Evolutionary conservation across 2,329 filamentous ascomycete genomes (phyloP), one percentile per base, ranked within the genome.

Genomic region (Hawksworthiomyces lignivorus): DNA sequence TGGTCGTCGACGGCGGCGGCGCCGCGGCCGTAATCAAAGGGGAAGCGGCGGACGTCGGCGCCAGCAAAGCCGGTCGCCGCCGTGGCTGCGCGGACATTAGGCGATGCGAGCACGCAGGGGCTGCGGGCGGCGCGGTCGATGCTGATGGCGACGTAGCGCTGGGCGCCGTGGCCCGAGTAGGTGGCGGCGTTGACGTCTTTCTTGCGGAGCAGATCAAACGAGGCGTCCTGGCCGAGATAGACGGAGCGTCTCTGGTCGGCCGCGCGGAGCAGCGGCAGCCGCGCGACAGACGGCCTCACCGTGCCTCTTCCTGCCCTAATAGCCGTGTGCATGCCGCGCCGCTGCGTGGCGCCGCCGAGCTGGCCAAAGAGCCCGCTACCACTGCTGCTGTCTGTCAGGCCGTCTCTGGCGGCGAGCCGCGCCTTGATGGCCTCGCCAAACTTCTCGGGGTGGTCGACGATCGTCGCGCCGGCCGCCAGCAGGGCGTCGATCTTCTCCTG

Each of bases 361-460:
- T 45, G 39, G 24, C 28, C 20, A 46, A 67, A 45, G 30, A 44
- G 48, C 56, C 31, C 29, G 30, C 24, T 31, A 17, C 31, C 22
- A 11, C 12, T 36, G 46, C 21, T 33, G 36, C 19, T 8, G 31
- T 15, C 46, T 7, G 24, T 17, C 7, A 31, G 11, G 11, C 15
- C 20, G 14, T 17, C 33, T 17, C 33, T 35, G 27, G 24, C 41
- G 14, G 58, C 61, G 4, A 88, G 62, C 12, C 84, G 63, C 4
- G 64, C 62, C 57, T 79, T 83, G 69, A 89, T 77, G 0, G 76
- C 75, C 17, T 71, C 64, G 0, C 85, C 85, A 47, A 90, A 84
- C 48, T 84, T 80, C 36, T 84, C 80, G 0, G 85, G 85, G 54
- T 89, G 84, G 46, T 84, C 77, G 4, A 88, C 79, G 60, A 89